Evolutionary conservation across 1,284 basidiomycete genomes (phyloP).

Genomic region (Sporisorium reilianum): DNA sequence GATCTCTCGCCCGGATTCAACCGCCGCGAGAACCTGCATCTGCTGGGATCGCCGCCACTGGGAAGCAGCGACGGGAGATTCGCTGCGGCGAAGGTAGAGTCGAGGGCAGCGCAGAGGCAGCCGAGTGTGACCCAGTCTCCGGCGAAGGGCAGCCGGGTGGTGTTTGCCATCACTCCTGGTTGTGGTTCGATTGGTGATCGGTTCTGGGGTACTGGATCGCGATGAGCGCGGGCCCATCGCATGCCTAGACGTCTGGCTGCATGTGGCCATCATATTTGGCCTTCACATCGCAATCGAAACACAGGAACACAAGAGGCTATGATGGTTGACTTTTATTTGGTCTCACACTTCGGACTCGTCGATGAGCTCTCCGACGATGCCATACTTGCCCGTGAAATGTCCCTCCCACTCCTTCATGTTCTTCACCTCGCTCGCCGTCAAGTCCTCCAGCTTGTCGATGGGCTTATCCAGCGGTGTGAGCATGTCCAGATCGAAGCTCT

Average conservation of each 20-base stretch:
- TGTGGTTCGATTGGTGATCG: conserved; percentile 66
- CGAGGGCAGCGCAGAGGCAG: conserved; percentile 10
- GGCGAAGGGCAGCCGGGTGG: conserved; percentile 46
- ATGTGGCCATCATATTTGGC: background rate
- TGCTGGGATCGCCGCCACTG: conserved; percentile 29
- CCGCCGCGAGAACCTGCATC: conserved; percentile 22
- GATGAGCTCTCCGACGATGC: conserved; percentile 65
- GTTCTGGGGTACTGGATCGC: conserved; percentile 60
- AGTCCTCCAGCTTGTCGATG: conserved; percentile 82
- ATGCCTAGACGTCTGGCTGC: background rate
- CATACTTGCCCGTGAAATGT: conserved; percentile 66
- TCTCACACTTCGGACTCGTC: conserved; percentile 49
- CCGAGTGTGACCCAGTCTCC: conserved; percentile 14
- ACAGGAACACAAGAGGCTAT: background rate
- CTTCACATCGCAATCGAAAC: conserved; percentile 1
- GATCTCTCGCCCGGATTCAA: conserved; percentile 38
- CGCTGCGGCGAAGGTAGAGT: conserved; percentile 1
- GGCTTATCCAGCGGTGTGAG: conserved; percentile 86
- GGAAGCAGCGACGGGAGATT: conserved; percentile 23
- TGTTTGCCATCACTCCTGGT: conserved; percentile 65
- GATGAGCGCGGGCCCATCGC: conserved; percentile 11
- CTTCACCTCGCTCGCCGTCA: conserved; percentile 79
- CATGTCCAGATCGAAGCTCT: conserved; percentile 92
- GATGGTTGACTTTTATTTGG: background rate
- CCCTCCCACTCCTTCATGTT: conserved; percentile 63